Conservation (phyloP, 164 flowering plant species). For the Chimonanthus praecox region DNA sequence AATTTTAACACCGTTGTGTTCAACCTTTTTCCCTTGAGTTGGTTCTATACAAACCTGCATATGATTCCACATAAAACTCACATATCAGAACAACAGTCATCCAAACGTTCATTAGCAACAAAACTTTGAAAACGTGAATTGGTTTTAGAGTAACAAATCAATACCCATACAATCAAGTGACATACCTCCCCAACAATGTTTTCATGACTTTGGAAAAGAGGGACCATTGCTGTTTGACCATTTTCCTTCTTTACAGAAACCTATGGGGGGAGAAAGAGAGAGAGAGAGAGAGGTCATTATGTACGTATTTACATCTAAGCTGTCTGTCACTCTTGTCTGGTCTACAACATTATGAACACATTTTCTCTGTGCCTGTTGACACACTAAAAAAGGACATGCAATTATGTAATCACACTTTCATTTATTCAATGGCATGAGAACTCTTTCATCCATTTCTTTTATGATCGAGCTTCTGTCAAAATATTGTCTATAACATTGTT, state of each 20-base stretch:
- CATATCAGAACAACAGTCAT: neutral
- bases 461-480: neutral
- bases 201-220: conserved; percentile 88
- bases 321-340: neutral
- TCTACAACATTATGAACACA: neutral
- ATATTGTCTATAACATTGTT: neutral
- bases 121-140: neutral
- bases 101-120: neutral
- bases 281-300: neutral
- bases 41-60: conserved; percentile 79
- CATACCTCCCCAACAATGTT: conserved; percentile 83
- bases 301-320: neutral
- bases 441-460: neutral
- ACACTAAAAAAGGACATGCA: neutral
- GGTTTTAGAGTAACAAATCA: neutral
- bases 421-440: neutral
- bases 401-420: neutral
- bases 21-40: conserved; percentile 90
- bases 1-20: conserved; percentile 93
- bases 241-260: conserved; percentile 79
- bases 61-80: neutral
- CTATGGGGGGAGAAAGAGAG: conserved; percentile 25
- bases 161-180: conserved; percentile 5
- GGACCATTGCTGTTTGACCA: conserved; percentile 71
- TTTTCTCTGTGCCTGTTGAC: neutral